A percentile compares a stretch with the other conserved stretches of the same genome.
These are phyloP conservation scores for Basidiobolus meristosporus DNA, from an alignment of 371 early-diverging fungal genomes.

Conservation along the genomic window DNA sequence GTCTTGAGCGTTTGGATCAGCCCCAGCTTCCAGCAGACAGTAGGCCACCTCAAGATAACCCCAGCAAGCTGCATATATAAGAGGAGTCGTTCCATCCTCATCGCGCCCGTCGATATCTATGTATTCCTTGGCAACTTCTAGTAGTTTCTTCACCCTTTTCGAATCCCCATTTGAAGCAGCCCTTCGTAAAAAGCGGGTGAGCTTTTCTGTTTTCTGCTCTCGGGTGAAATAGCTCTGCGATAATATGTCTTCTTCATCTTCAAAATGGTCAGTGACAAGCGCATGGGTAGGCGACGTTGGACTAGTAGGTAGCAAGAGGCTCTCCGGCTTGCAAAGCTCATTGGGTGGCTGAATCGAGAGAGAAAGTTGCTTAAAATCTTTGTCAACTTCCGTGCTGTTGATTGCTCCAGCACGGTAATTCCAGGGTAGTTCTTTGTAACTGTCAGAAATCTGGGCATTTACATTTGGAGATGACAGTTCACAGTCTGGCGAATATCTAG, in stretches of 20 bases:
- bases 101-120: conserved; percentile 65
- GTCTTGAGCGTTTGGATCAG: conserved; percentile 55
- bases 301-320: too few relatives aligned
- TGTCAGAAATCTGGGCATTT: too few relatives aligned
- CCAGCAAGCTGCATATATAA: conserved; percentile 78
- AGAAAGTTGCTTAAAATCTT: too few relatives aligned
- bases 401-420: too few relatives aligned
- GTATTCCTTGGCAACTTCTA: conserved; percentile 26
- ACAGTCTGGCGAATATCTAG: too few relatives aligned
- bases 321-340: too few relatives aligned
- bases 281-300: too few relatives aligned
- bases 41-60: conserved; percentile 49
- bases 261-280: conserved; percentile 2
- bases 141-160: conserved; percentile 17
- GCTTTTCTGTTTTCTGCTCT: conserved; percentile 17
- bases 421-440: too few relatives aligned
- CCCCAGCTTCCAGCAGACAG: conserved; percentile 49
- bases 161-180: conserved; percentile 37
- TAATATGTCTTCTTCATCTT: conserved; percentile 2
- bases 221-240: conserved; percentile 8
- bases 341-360: too few relatives aligned
- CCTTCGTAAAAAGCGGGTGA: conserved; percentile 27
- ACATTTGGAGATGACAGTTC: too few relatives aligned
- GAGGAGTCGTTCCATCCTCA: conserved; percentile 63
- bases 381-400: too few relatives aligned